Base-by-base conservation (phyloP, 2,329 filamentous ascomycete species). In the Podosphaera fusca region DNA sequence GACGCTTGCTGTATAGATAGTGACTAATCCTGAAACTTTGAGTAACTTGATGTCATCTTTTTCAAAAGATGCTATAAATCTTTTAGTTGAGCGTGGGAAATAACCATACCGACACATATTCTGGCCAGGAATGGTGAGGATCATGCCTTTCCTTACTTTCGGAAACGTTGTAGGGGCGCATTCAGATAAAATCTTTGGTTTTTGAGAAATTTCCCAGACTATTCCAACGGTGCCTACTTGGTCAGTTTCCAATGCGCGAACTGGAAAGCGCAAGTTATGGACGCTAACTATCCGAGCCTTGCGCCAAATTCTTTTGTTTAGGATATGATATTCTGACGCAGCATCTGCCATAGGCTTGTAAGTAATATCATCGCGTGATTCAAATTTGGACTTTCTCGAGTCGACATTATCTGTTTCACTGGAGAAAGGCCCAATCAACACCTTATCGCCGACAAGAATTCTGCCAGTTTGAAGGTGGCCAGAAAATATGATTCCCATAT, bases 211-310 rank as follows among this genome's bases (percentile, higher is more conserved):
- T 36, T 76, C 72, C n/a, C 84, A 75, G 2, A 84, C 75, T 55
- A 96, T 73, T 0, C 89, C 90, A 56, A 98, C 77, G 0, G 89
- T 95, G 0, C 90, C 92, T 4, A 90, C 88, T 69, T 98, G 90
- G 8, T 87, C 87, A 14, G 82, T 76, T 55, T 82, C 76, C 6
- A 96, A 75, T 0, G 76, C 79, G 52, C 80, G 79, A 0, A 95
- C 88, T 0, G 90, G 87, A 2, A 95, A 73, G 4, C 90, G 80
- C 7, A 98, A 73, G 63, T 95, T 94, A 30, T 90, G 83, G 49
- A 95, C 82, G 63, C 89, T 96, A 50, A 86, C 82, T 56, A 96
- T 80, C 49, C 78, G 81, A 4, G 90, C 87, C 31, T 75, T 75
- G 60, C 86, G 81, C 90, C 90, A 96, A 68, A 87, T 82, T 14